Percentiles rank a stretch among this genome's conserved stretches.
These are phyloP conservation scores for Grosmannia huntii DNA, from an alignment of 2,329 filamentous ascomycete genomes.

Conservation along the genomic window DNA sequence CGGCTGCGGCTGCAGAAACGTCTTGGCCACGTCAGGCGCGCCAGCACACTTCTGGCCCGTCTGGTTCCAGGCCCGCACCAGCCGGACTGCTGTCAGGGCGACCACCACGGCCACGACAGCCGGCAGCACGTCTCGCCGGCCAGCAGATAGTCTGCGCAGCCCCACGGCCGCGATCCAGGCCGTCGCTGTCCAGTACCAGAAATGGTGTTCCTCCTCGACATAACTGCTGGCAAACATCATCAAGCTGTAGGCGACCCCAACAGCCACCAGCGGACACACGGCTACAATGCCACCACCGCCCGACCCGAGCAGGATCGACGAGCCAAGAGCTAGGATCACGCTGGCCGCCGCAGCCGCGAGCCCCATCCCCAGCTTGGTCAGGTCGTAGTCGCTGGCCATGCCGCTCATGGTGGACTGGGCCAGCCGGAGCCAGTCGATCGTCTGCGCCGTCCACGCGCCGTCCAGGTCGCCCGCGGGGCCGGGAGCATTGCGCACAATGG, in stretches of 20 bases:
- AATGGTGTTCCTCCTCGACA: slow-evolving; percentile 96
- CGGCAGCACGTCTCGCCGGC: not conserved
- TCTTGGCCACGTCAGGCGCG: slow-evolving; percentile 73
- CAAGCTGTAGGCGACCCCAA: slow-evolving; percentile 52
- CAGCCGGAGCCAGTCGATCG: slow-evolving; percentile 49
- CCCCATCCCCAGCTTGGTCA: slow-evolving; percentile 44
- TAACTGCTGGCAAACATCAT: slow-evolving; percentile 99
- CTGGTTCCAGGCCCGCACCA: slow-evolving; percentile 81
- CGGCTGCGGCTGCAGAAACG: slow-evolving; percentile 51
- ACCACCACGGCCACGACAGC: slow-evolving; percentile 19
- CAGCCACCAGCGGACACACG: slow-evolving; percentile 31
- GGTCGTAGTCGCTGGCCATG: slow-evolving; percentile 85
- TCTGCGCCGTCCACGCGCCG: slow-evolving; percentile 14
- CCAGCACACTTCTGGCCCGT: slow-evolving; percentile 93
- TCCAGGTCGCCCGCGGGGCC: slow-evolving; percentile 8
- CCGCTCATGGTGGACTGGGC: slow-evolving; percentile 75
- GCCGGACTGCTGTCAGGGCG: slow-evolving; percentile 48
- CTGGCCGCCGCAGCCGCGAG: slow-evolving; percentile 24
- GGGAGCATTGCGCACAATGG: slow-evolving; percentile 15
- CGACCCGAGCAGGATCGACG: slow-evolving; percentile 18
- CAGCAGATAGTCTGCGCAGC: slow-evolving; percentile 25
- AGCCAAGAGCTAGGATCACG: slow-evolving; percentile 25
- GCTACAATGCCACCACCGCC: too few species aligned
- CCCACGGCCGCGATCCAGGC: slow-evolving; percentile 51
- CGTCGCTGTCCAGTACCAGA: slow-evolving; percentile 87